Evolutionary conservation across 2,329 filamentous ascomycete genomes (phyloP), one percentile per base, ranked within the genome.

Genomic region (Talaromyces sp.): DNA sequence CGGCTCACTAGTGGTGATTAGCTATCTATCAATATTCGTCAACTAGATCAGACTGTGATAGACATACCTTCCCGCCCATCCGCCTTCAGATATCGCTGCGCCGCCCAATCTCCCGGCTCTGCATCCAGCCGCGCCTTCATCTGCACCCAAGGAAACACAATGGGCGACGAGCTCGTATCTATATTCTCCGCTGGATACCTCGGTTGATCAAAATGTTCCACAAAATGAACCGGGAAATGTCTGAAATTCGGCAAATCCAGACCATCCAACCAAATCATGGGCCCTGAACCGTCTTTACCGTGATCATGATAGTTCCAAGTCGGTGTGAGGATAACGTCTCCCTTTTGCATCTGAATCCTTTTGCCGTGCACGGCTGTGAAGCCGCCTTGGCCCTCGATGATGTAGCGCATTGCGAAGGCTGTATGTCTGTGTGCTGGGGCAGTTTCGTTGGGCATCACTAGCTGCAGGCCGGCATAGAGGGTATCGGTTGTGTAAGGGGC

Each of bases 291-390:
- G 64, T 87, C 84, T 57, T 87, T 87, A 3, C 85, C 85, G 64
- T 87, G 85, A 66, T 87, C 85, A 66, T 86, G 85, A 79, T 83
- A 87, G 69, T 85, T 82, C 85, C 85, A 87, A 0, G 79, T 82
- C 0, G 84, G 85, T 0, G 85, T 87, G 0, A 87, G 72, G 14
- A 87, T 83, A 1, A 87, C 82, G 67, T 87, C 85, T 9, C 84
- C 84, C 1, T 80, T 77, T 22, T 77, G 70, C 71, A 87, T 83
- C 1, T 76, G 73, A 67, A 87, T 83, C 62, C 83, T 81, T 48
- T 78, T 74, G 5, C 85, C 84, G 59, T 85, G 82, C 0, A 87
- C 82, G 0, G 85, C 84, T 0, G 85, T 87, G 69, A 86, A 87
- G 1, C 85, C 84, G 2, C 81, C 81, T 13, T 79, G 73, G 1